These are phyloP conservation scores for Scleroderma citrinum DNA, from an alignment of 768 basidiomycete species.

Conservation along the genomic window DNA sequence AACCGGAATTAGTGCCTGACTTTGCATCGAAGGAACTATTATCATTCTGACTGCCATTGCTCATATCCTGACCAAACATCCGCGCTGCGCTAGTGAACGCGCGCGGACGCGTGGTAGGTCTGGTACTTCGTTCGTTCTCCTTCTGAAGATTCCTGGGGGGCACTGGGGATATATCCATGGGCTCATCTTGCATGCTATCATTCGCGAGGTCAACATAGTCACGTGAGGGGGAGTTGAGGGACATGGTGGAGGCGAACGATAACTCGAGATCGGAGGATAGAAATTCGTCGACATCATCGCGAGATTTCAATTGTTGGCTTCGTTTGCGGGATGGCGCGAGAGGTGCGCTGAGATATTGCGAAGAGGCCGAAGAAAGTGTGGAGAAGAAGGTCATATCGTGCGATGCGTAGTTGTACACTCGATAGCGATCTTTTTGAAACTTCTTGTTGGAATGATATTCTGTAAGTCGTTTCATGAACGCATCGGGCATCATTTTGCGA, in stretches of 20 bases:
- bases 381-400: slow-evolving; percentile 54
- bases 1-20: slow-evolving; percentile 32
- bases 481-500: slow-evolving; percentile 22
- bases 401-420: slow-evolving; percentile 21
- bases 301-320: slow-evolving; percentile 37
- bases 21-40: slow-evolving; percentile 21
- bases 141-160: slow-evolving; percentile 29
- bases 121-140: slow-evolving; percentile 25
- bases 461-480: slow-evolving; percentile 36
- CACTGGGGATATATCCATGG: slow-evolving; percentile 82
- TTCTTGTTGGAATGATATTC: slow-evolving; percentile 40
- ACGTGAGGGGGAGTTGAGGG: slow-evolving; percentile 64
- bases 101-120: slow-evolving; percentile 45
- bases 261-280: slow-evolving; percentile 73
- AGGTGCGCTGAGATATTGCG: slow-evolving; percentile 38
- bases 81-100: slow-evolving; percentile 62
- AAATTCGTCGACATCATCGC: slow-evolving; percentile 58
- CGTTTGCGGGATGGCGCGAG: slow-evolving; percentile 43
- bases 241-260: slow-evolving; percentile 80
- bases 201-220: slow-evolving; percentile 40
- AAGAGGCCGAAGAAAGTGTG: slow-evolving; percentile 33
- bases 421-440: slow-evolving; percentile 35
- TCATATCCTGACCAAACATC: slow-evolving; percentile 69
- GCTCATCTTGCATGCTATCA: slow-evolving; percentile 47
- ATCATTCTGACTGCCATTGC: slow-evolving; percentile 43